These are phyloP conservation scores for Metschnikowia corniflorae DNA, from an alignment of 805 yeast genomes.

Conservation along the genomic window DNA sequence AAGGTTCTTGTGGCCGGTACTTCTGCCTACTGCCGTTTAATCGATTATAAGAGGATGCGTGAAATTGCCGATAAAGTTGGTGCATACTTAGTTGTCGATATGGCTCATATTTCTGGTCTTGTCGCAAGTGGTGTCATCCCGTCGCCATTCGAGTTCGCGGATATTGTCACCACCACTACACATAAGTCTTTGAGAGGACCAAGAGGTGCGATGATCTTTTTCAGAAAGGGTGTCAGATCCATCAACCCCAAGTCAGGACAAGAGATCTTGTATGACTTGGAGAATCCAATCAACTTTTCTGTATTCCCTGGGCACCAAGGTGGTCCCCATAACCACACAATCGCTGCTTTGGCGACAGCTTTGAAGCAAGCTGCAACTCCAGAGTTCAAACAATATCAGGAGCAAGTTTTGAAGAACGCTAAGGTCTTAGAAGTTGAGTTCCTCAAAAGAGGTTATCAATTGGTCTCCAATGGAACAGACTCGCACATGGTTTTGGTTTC, in stretches of 20 bases:
- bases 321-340: slow-evolving; percentile 99
- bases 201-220: slow-evolving; percentile 99
- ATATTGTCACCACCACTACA: slow-evolving; percentile 96
- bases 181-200: slow-evolving; percentile 99
- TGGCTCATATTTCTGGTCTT: slow-evolving; percentile 98
- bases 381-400: slow-evolving; percentile 87
- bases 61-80: slow-evolving; percentile 96
- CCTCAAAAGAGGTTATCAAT: slow-evolving; percentile 65
- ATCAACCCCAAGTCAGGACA: slow-evolving; percentile 82
- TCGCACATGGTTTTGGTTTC: slow-evolving; percentile 93
- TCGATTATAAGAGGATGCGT: slow-evolving; percentile 95
- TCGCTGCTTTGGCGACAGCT: slow-evolving; percentile 95
- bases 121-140: slow-evolving; percentile 94
- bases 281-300: slow-evolving; percentile 92
- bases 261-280: slow-evolving; percentile 86
- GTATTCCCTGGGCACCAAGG: slow-evolving; percentile 99
- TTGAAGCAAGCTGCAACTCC: slow-evolving; percentile 90
- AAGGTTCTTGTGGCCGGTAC: slow-evolving; percentile 97
- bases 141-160: slow-evolving; percentile 95
- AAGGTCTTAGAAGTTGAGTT: slow-evolving; percentile 75
- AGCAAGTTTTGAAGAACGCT: slow-evolving; percentile 85
- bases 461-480: slow-evolving; percentile 95
- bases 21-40: slow-evolving; percentile 94
- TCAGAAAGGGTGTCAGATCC: slow-evolving; percentile 91
- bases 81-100: slow-evolving; percentile 92